These are phyloP conservation scores for Ceratobasidium sp. DNA, from an alignment of 1,284 basidiomycete genomes.

Conservation along the genomic window DNA sequence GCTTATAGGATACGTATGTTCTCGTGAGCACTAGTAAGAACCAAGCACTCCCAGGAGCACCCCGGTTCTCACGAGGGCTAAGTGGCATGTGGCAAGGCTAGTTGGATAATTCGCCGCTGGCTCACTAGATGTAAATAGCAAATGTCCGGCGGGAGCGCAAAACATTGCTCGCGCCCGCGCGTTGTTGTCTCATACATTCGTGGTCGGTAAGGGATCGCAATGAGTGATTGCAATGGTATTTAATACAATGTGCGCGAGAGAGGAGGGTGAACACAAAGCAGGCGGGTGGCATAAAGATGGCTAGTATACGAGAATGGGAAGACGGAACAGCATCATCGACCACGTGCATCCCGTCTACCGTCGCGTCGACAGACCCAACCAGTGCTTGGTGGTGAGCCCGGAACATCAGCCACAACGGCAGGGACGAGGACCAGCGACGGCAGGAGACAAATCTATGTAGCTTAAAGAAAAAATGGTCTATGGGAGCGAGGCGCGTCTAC, in stretches of 20 bases:
- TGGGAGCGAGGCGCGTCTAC: conserved; percentile 55
- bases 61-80: too few species aligned
- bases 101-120: too few species aligned
- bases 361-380: conserved; percentile 15
- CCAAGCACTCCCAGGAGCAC: too few species aligned
- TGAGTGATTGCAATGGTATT: conserved; percentile 45
- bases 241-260: conserved; percentile 36
- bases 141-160: too few species aligned
- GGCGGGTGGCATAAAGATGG: conserved; percentile 39
- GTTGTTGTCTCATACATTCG: too few species aligned
- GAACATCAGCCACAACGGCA: background rate
- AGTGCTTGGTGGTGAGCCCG: conserved; percentile 37
- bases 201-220: too few species aligned
- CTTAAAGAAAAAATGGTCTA: conserved; percentile 27
- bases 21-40: too few species aligned
- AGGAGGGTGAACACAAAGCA: conserved; percentile 18
- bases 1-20: too few species aligned
- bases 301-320: conserved; percentile 33
- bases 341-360: background rate
- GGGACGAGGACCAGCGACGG: background rate
- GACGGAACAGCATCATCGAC: too few species aligned
- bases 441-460: conserved; percentile 15
- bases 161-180: too few species aligned
- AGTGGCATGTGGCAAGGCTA: too few species aligned
- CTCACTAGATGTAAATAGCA: too few species aligned